Conservation (phyloP, 2,329 filamentous ascomycete species). For the Fonsecaea monophora region DNA sequence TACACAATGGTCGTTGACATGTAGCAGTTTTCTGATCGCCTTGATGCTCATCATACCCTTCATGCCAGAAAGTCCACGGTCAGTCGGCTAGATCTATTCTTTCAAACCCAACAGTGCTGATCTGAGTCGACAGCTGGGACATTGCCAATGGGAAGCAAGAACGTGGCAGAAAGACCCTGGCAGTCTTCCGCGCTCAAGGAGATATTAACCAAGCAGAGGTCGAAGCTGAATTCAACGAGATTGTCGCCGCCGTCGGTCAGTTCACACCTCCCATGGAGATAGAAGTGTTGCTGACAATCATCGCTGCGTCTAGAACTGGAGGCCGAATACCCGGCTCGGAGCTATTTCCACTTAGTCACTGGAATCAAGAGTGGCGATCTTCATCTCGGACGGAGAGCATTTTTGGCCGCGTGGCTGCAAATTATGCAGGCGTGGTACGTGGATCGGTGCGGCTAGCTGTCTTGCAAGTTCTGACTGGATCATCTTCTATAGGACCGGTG, state of each 20-base stretch:
- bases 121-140: background rate
- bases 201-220: constrained; percentile 8
- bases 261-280: background rate
- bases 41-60: constrained; percentile 5
- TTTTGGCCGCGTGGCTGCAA: constrained; percentile 74
- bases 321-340: constrained; percentile 59
- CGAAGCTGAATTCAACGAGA: constrained; percentile 1
- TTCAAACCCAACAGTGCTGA: background rate
- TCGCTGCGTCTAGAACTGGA: constrained; percentile 55
- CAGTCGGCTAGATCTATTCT: background rate
- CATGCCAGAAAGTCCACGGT: constrained; percentile 12
- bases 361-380: constrained; percentile 69
- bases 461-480: constrained; percentile 54
- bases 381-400: constrained; percentile 70
- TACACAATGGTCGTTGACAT: background rate
- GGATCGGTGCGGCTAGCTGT: background rate
- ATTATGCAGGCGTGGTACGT: constrained; percentile 70
- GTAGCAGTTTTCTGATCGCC: constrained; percentile 4
- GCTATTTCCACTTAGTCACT: constrained; percentile 71
- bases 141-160: constrained; percentile 9
- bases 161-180: constrained; percentile 3
- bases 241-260: constrained; percentile 1
- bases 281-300: background rate
- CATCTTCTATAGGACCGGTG: constrained; percentile 6
- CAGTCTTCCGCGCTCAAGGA: constrained; percentile 5